Evolutionary conservation across 2,329 filamentous ascomycete species (phyloP).

Genomic region (Phyllosticta citribraziliensis): DNA sequence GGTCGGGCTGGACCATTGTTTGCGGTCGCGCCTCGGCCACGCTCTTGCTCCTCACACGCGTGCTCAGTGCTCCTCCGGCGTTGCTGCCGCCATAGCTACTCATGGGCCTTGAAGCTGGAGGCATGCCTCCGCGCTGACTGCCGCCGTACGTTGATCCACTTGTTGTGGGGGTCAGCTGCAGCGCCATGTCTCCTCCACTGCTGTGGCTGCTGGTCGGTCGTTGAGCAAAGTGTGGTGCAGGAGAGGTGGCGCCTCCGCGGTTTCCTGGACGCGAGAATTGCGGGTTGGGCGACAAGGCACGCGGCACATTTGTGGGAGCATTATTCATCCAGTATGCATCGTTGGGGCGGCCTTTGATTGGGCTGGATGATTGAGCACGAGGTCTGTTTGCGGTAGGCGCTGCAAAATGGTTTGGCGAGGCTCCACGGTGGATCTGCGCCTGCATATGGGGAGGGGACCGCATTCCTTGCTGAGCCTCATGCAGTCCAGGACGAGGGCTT

Average conservation of each 20-base stretch:
- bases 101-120: slow-evolving; percentile 25
- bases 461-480: slow-evolving; percentile 20
- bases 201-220: slow-evolving; percentile 37
- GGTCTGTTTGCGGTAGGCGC: slow-evolving; percentile 19
- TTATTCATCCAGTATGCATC: slow-evolving; percentile 15
- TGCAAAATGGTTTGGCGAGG: slow-evolving; percentile 57
- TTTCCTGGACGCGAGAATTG: slow-evolving; percentile 35
- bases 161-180: slow-evolving; percentile 27
- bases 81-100: slow-evolving; percentile 33
- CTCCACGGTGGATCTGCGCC: slow-evolving; percentile 33
- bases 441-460: slow-evolving; percentile 9
- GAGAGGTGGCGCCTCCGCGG: slow-evolving; percentile 1
- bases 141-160: slow-evolving; percentile 26
- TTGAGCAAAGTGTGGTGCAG: slow-evolving; percentile 20
- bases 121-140: slow-evolving; percentile 26
- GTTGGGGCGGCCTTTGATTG: slow-evolving; percentile 30
- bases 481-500: slow-evolving; percentile 49
- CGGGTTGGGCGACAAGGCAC: slow-evolving; percentile 44
- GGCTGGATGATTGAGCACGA: slow-evolving; percentile 30
- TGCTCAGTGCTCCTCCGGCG: slow-evolving; percentile 28
- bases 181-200: slow-evolving; percentile 33
- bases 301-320: slow-evolving; percentile 28
- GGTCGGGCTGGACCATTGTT: background rate
- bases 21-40: slow-evolving; percentile 78
- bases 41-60: slow-evolving; percentile 63